Evolutionary conservation across 1,139 yeast genomes (phyloP), one percentile per base, ranked within the genome.

Genomic region (Scheffersomyces stambukii): DNA sequence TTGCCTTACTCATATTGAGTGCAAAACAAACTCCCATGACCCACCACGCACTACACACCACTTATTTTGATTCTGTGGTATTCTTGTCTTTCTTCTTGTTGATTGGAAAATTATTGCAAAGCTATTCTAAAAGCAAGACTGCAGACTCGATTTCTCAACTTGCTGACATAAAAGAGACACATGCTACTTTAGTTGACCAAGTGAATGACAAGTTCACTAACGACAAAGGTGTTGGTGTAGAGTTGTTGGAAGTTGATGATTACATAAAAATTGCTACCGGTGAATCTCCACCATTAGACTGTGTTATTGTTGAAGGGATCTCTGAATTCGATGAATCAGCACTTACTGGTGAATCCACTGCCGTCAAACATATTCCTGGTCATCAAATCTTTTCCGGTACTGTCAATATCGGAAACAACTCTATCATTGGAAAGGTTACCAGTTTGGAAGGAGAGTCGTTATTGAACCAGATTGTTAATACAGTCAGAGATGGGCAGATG

Each of bases 51-150:
- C 68, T 69, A 32, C 68, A 76, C 15, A 76, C 83, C 2, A 77
- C 85, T 0, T 82, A 80, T 44, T 82, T 82, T 50, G 93, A 82
- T 47, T 77, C 89, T 2, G 91, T 81, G 21, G 86, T 82, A 3
- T 82, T 82, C 45, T 60, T 82, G 40, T 73, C 88, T 0, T 75
- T 82, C 45, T 82, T 82, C 51, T 56, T 82, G 33, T 61, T 82
- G 28, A 74, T 81, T 40, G 93, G 93, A 2, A 66, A 86, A 28
- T 57, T 79, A 23, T 60, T 82, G 29, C 93, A 82, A 48, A 67
- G 81, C 23, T 64, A 69, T 38, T 76, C 89, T 2, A 81, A 80
- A 45, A 61, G 70, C 17, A 77, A 75, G 47, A 79, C 89, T 1
- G 80, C 86, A 0, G 74, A 74, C 28, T 81, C 88, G 0, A 70